Evolutionary conservation across 1,139 yeast species (phyloP), one percentile per base, ranked within the genome.

Genomic region (Magnusiomyces suaveolens): DNA sequence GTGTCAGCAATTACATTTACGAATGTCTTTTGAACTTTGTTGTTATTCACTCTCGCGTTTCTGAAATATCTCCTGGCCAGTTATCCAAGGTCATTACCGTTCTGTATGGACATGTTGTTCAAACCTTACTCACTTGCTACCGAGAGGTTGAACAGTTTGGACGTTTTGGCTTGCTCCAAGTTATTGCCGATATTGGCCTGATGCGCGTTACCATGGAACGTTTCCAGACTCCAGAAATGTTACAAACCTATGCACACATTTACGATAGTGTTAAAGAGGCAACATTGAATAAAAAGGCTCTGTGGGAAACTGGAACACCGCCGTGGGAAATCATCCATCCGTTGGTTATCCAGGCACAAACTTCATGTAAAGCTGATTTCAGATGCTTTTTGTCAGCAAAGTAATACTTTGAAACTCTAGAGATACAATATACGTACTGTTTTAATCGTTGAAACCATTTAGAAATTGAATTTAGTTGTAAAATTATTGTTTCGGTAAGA

Each of bases 1-100:
- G 56, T 3, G 62, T 69, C 21, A 65, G 70, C 52, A 63, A 74
- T 43, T 82, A 78, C 62, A 68, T 82, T 4, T 75, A 80, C 55
- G 79, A 80, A 55, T 69, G 77, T 1, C 65, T 83, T 48, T 72
- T 80, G 64, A 66, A 76, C 43, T 64, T 84, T 26, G 80, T 82
- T 4, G 69, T 75, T 20, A 76, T 80, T 1, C 83, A 80, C 60
- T 72, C 82, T 29, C 75, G 74, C 53, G 79, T 81, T 36, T 64
- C 72, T 38, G 74, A 73, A 46, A 73, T 78, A 18, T 77, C 82
- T 0, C 74, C 77, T 1, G 72, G 70, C 39, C 63, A 80, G 48
- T 73, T 79, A 8, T 64, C 68, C 33, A 68, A 72, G 16, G 75
- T 80, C 2, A 65, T 80, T 23, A 66, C 70, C 25, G 78, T 75